A percentile compares a stretch with the other conserved stretches of the same genome.
phyloP scores from a whole-genome alignment of 2,329 filamentous ascomycete species.

The Elsinoe ampelina region DNA sequence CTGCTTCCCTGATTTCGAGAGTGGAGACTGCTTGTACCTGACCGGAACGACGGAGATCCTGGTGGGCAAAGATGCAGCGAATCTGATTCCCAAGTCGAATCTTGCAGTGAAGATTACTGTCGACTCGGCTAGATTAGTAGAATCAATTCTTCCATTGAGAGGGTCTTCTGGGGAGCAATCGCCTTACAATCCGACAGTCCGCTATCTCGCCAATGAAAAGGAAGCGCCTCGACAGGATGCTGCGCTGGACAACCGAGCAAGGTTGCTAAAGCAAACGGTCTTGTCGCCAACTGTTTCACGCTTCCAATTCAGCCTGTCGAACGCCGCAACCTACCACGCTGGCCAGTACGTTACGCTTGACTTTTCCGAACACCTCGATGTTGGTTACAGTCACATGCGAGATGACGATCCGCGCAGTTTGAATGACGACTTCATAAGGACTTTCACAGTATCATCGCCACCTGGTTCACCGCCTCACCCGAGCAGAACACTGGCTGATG shows the following conservation, averaged over 20 bases:
- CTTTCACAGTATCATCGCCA: conserved; percentile 67
- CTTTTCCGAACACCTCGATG: conserved; percentile 58
- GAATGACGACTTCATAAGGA: conserved; percentile 77
- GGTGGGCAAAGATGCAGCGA: conserved; percentile 51
- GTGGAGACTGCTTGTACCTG: conserved; percentile 62
- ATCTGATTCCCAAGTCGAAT: conserved; percentile 58
- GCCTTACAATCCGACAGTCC: conserved; percentile 70
- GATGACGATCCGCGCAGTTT: conserved; percentile 69
- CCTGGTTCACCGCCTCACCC: conserved; percentile 31
- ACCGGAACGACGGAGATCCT: conserved; percentile 62
- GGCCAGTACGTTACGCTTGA: conserved; percentile 73
- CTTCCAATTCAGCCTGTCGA: conserved; percentile 48
- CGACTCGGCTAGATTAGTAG: conserved; percentile 52
- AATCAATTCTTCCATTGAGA: conserved; percentile 57
- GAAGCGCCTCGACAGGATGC: conserved; percentile 20
- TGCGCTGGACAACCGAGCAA: conserved; percentile 36
- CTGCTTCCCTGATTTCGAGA: conserved; percentile 64
- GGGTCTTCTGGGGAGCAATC: conserved; percentile 51
- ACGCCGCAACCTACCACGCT: conserved; percentile 45
- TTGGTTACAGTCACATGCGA: conserved; percentile 74
- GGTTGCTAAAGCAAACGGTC: conserved; percentile 47
- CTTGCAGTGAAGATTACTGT: conserved; percentile 62
- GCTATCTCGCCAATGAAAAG: conserved; percentile 54
- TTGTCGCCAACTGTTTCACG: conserved; percentile 60
- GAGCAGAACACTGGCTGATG: conserved; percentile 20